Percentiles rank a stretch among this genome's conserved stretches.
phyloP scores from a whole-genome alignment of 2,329 filamentous ascomycete genomes.

The Xylaria hypoxylon region DNA sequence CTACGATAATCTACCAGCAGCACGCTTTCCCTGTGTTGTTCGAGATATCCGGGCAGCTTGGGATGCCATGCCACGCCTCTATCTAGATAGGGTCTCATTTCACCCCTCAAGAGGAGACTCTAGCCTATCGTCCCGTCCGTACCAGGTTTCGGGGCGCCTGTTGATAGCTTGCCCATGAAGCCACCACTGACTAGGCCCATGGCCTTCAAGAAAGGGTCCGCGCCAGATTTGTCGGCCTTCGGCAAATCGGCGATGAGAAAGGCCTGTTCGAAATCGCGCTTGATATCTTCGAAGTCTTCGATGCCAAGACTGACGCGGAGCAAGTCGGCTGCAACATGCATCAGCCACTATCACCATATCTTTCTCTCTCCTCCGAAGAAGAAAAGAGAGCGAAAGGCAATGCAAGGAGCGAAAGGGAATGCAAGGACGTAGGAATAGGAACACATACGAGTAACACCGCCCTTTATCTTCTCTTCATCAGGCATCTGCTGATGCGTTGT shows the following conservation, averaged over 20 bases:
- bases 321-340: constrained; percentile 58
- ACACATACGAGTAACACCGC: constrained; percentile 67
- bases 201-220: constrained; percentile 48
- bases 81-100: constrained; percentile 11
- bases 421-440: neutral
- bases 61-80: neutral
- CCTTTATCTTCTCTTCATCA: constrained; percentile 72
- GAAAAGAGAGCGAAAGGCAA: neutral
- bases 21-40: neutral
- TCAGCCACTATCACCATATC: constrained; percentile 23
- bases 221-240: constrained; percentile 44
- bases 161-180: constrained; percentile 50
- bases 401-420: neutral
- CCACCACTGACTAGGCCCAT: constrained; percentile 47
- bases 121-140: constrained; percentile 50
- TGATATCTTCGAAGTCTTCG: constrained; percentile 80
- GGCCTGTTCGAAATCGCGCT: constrained; percentile 76
- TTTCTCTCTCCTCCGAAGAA: neutral
- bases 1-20: neutral
- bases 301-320: constrained; percentile 78
- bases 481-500: constrained; percentile 78
- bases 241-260: constrained; percentile 60
- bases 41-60: neutral
- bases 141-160: constrained; percentile 48
- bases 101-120: no score